Base-by-base conservation (phyloP, 768 basidiomycete genomes). In the Calocera cornea region DNA sequence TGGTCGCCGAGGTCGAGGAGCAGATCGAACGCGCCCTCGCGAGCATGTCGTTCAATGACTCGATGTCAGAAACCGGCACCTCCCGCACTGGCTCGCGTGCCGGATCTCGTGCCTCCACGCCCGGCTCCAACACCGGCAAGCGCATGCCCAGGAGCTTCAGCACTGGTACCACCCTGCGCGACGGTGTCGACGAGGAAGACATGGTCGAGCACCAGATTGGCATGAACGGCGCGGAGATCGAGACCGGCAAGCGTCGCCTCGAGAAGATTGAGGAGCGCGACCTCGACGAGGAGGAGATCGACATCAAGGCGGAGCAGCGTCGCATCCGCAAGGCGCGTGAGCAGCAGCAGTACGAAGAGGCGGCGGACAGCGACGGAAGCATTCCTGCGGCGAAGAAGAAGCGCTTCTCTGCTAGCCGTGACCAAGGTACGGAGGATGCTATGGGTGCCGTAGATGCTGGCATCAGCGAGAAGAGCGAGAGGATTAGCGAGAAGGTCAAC, bases 1-100 rank as follows among this genome's bases (percentile, higher is more conserved):
- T 92, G 91, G 87, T 93, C 44, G 90, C 89, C n/a, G 91, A 93
- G 77, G 90, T 93, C 27, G 91, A 93, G 74, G 89, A 88, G 31
- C 91, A 93, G 78, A 93, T 93, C 72, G 91, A 92, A 76, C 83
- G 88, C 67, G 91, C 92, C 0, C 80, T 93, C 64, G 87, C 84
- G 31, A 88, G 88, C 29, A 92, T 93, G 90, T 54, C 72, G 41
- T 67, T 74, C 60, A 86, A 87, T 29, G 87, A 91, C 68, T 47
- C 44, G 44, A 47, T 47, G 44, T 47, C 44, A 5, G 44, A 47
- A 19, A 47, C 44, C 19, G 44, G 44, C 44, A 47, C 44, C 8
- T 47, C 44, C 24, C 44, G 44, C 44, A 47, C 44, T 47, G 44
- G 44, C 8, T 47, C 44, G 24, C 44, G 44, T 19, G 44, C 44